phyloP scores from a whole-genome alignment of 2,329 filamentous ascomycete genomes.

The Neopestalotiopsis sp. region DNA sequence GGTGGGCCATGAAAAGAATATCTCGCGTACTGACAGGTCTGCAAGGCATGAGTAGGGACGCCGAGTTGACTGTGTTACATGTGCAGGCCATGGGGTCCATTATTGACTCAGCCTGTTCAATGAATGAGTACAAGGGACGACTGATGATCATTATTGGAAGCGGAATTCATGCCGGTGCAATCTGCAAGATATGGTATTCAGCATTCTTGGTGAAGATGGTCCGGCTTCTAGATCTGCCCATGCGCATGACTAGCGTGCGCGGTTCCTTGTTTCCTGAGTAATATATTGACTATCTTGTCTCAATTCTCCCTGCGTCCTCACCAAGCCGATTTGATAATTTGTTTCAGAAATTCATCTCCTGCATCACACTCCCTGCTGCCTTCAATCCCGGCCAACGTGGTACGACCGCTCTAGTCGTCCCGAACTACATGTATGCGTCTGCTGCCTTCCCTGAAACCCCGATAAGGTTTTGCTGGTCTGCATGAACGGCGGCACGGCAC shows the following conservation, averaged over 20 bases:
- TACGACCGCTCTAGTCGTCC: too few species aligned
- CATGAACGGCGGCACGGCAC: background rate
- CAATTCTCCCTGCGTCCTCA: background rate
- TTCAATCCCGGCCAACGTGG: background rate
- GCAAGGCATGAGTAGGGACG: background rate
- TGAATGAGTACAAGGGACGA: background rate
- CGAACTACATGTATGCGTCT: too few species aligned
- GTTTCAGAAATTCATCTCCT: background rate
- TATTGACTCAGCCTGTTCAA: background rate
- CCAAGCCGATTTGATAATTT: background rate
- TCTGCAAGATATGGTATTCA: background rate
- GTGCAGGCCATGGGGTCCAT: background rate
- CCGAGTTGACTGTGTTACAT: background rate
- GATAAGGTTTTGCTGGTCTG: slow-evolving; percentile 6
- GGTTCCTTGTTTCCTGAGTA: background rate
- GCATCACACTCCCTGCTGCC: background rate
- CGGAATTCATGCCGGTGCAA: background rate
- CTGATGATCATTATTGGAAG: background rate
- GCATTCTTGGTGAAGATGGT: background rate
- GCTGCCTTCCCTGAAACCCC: background rate
- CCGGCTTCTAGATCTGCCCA: background rate
- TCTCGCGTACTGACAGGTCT: background rate
- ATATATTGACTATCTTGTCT: background rate
- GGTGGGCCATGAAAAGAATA: too few species aligned
- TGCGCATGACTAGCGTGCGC: background rate